Percentiles rank a stretch among this genome's conserved stretches.
Conservation (phyloP, 148 eudicot species). For the Heliosperma pusillum region DNA sequence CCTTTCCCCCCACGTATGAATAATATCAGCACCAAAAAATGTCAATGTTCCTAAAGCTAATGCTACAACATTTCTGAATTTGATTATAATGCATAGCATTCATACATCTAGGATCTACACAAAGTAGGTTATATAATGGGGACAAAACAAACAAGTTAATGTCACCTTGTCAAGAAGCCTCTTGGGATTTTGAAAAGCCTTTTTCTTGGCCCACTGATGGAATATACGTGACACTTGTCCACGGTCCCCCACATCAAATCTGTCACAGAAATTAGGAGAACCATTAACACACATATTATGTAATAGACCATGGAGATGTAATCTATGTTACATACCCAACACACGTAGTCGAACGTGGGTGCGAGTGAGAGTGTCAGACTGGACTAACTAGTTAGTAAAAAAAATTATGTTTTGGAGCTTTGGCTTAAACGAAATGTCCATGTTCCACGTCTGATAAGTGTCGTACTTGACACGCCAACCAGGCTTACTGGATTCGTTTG, state of each 20-base stretch:
- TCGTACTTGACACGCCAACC: not conserved
- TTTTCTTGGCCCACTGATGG: slow-evolving; percentile 94
- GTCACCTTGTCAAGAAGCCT: slow-evolving; percentile 84
- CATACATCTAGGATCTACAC: not conserved
- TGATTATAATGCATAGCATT: not conserved
- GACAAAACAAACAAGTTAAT: no score
- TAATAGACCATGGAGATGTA: not conserved
- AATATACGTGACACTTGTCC: slow-evolving; percentile 74
- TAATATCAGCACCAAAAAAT: not conserved
- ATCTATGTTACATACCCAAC: not conserved
- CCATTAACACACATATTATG: not conserved
- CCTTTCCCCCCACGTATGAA: not conserved
- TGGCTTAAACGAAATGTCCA: not conserved
- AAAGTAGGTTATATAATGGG: not conserved
- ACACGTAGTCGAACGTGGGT: not conserved
- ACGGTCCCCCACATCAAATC: slow-evolving; percentile 70
- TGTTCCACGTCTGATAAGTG: no score
- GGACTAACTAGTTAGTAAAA: not conserved
- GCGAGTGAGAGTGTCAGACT: not conserved
- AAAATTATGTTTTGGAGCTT: not conserved
- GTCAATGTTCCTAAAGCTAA: not conserved
- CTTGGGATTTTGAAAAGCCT: slow-evolving; percentile 85
- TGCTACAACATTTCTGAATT: not conserved
- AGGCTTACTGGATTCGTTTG: not conserved
- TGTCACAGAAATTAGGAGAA: slow-evolving; percentile 23